Conservation (phyloP, 2,329 filamentous ascomycete genomes). For the Lasiodiplodia theobromae region DNA sequence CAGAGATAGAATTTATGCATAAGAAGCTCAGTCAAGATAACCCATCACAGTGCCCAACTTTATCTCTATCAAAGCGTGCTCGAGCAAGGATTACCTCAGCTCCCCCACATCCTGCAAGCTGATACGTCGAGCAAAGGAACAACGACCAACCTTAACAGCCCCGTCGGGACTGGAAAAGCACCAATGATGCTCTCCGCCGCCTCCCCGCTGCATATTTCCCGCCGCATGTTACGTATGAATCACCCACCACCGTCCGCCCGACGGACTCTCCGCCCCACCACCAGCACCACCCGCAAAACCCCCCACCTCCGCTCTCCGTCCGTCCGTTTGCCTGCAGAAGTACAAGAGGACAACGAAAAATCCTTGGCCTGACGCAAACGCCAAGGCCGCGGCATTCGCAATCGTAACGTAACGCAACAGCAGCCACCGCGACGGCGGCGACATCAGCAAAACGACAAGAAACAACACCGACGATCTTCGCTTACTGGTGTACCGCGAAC, state of each 20-base stretch:
- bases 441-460: not conserved
- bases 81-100: not conserved
- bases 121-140: no score
- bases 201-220: not conserved
- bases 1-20: not conserved
- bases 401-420: not conserved
- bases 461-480: not conserved
- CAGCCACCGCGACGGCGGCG: not conserved
- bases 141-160: no score
- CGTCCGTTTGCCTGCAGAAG: not conserved
- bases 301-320: not conserved
- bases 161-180: not conserved
- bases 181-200: not conserved
- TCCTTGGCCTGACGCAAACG: not conserved
- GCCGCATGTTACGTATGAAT: not conserved
- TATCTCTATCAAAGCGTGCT: slow-evolving; percentile 7
- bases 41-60: not conserved
- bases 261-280: not conserved
- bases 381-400: not conserved
- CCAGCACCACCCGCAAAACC: not conserved
- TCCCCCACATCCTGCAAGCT: not conserved
- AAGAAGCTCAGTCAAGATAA: slow-evolving; percentile 5
- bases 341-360: no score
- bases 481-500: no score
- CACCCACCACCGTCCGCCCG: not conserved